Percentiles rank a stretch among this genome's conserved stretches.
These are phyloP conservation scores for Podospora tetraspora DNA, from an alignment of 495 filamentous ascomycete genomes.

Conservation along the genomic window DNA sequence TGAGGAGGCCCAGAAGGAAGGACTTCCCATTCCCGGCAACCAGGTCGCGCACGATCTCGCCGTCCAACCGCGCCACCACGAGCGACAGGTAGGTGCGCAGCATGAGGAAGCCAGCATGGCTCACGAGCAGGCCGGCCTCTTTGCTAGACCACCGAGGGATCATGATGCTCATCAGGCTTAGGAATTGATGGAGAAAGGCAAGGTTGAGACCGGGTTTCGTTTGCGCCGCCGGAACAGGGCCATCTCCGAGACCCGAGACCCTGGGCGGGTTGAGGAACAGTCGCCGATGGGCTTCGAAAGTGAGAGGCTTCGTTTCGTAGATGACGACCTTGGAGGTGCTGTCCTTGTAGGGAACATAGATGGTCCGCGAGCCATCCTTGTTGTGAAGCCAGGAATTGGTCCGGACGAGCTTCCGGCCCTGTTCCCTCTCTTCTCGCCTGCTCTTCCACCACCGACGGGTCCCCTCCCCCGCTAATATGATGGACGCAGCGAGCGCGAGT, in stretches of 20 bases:
- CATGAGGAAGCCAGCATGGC: constrained; percentile 83
- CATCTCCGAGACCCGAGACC: constrained; percentile 67
- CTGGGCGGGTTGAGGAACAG: constrained; percentile 88
- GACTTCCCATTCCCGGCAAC: constrained; percentile 86
- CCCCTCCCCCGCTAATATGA: constrained; percentile 71
- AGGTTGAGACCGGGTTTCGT: constrained; percentile 93
- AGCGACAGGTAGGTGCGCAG: constrained; percentile 91
- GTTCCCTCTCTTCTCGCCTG: constrained; percentile 68
- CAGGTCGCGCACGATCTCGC: constrained; percentile 92
- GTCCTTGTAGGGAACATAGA: constrained; percentile 88
- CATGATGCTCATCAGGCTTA: constrained; percentile 95
- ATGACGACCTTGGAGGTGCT: constrained; percentile 88
- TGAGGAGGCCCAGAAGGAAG: constrained; percentile 84
- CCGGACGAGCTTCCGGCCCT: constrained; percentile 70
- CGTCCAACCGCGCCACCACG: constrained; percentile 86
- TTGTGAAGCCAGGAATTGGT: constrained; percentile 88
- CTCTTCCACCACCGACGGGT: constrained; percentile 66
- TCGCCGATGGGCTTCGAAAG: constrained; percentile 92
- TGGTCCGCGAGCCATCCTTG: constrained; percentile 88
- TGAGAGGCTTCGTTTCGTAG: constrained; percentile 83
- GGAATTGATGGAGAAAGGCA: constrained; percentile 96
- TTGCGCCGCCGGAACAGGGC: constrained; percentile 76
- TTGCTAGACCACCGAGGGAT: constrained; percentile 92
- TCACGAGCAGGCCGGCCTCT: constrained; percentile 81
- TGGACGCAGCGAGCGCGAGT: constrained; percentile 64